phyloP scores from a whole-genome alignment of 208 protist species.

The Novymonas esmeraldas region DNA sequence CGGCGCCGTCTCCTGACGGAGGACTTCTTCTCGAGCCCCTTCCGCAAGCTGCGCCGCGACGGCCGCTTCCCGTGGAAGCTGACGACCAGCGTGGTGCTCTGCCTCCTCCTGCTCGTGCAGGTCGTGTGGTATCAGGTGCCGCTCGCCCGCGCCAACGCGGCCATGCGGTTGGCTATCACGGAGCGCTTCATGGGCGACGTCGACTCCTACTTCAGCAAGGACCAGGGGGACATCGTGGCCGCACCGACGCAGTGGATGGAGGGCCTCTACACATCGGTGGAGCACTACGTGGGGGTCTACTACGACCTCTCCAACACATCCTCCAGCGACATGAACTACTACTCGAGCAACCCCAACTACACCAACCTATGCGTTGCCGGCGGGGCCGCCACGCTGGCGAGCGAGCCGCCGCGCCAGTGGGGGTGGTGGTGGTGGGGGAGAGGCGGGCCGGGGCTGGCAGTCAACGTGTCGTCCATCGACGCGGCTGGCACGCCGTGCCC shows the following conservation, averaged over 20 bases:
- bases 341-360: slow-evolving; percentile 1
- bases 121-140: slow-evolving; percentile 43
- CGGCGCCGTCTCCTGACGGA: slow-evolving; percentile 32
- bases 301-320: slow-evolving; percentile 51
- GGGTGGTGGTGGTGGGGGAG: neutral
- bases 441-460: neutral
- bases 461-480: neutral
- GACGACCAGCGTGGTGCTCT: slow-evolving; percentile 40
- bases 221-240: slow-evolving; percentile 53
- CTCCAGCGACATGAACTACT: slow-evolving; percentile 50
- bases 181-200: slow-evolving; percentile 46
- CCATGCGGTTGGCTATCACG: slow-evolving; percentile 47
- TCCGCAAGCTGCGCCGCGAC: slow-evolving; percentile 40
- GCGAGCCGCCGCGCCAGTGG: no score
- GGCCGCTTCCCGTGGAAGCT: slow-evolving; percentile 53
- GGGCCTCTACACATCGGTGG: slow-evolving; percentile 39
- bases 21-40: slow-evolving; percentile 48
- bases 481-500: no score
- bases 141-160: slow-evolving; percentile 37
- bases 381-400: neutral
- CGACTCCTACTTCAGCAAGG: slow-evolving; percentile 40
- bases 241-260: slow-evolving; percentile 53
- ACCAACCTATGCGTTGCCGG: neutral
- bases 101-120: slow-evolving; percentile 39
- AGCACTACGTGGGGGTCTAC: slow-evolving; percentile 53